Conservation (phyloP, 805 yeast species). For the Pichia occidentalis region DNA sequence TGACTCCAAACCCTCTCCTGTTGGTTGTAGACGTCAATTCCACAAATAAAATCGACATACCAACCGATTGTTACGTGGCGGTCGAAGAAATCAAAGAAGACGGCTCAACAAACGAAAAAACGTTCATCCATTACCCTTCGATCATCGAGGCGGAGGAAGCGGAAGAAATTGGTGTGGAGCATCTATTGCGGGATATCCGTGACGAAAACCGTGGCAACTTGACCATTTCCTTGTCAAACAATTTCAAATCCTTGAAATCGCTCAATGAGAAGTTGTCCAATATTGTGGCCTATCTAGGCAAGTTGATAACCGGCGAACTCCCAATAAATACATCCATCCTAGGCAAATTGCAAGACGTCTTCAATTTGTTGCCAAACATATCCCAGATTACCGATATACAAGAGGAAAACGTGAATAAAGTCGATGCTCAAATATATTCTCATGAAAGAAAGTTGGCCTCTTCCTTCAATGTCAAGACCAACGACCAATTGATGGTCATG, state of each 20-base stretch:
- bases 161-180: slow-evolving; percentile 98
- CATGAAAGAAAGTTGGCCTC: slow-evolving; percentile 39
- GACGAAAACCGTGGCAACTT: slow-evolving; percentile 95
- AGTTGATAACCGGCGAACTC: slow-evolving; percentile 60
- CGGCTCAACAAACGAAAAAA: slow-evolving; percentile 86
- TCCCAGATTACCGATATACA: slow-evolving; percentile 31
- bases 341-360: slow-evolving; percentile 91
- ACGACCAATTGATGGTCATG: slow-evolving; percentile 92
- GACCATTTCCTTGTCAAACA: slow-evolving; percentile 81
- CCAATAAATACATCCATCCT: slow-evolving; percentile 88
- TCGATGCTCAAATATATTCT: slow-evolving; percentile 13
- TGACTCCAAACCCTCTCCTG: slow-evolving; percentile 73
- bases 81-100: slow-evolving; percentile 95
- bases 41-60: slow-evolving; percentile 70
- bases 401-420: slow-evolving; percentile 8
- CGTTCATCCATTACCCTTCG: slow-evolving; percentile 90
- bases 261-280: slow-evolving; percentile 72
- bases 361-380: slow-evolving; percentile 80
- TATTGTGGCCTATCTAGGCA: slow-evolving; percentile 69
- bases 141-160: slow-evolving; percentile 96
- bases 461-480: slow-evolving; percentile 88
- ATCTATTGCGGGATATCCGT: slow-evolving; percentile 84
- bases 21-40: slow-evolving; percentile 91
- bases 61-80: slow-evolving; percentile 92
- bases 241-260: slow-evolving; percentile 81